A percentile compares a stretch with the other conserved stretches of the same genome.
Evolutionary conservation across 1,139 yeast species (phyloP).

Genomic region (Groenewaldozyma auringiensis): DNA sequence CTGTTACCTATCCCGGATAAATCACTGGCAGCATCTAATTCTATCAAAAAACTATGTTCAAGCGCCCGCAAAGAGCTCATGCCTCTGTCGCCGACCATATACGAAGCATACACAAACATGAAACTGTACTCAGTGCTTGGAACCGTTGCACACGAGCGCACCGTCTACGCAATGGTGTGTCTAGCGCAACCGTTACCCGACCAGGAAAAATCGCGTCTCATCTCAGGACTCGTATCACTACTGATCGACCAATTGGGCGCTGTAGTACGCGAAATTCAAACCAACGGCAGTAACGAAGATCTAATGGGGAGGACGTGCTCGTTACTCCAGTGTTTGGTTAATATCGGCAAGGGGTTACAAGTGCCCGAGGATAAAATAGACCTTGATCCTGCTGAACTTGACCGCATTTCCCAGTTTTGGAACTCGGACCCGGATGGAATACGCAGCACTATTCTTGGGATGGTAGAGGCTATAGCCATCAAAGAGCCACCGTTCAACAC

Average conservation of each 20-base stretch:
- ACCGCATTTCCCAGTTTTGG: conserved; percentile 25
- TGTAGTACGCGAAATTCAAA: background rate
- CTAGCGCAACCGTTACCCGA: conserved; percentile 28
- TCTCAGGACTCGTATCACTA: conserved; percentile 21
- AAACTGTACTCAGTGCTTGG: conserved; percentile 16
- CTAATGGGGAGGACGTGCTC: conserved; percentile 28
- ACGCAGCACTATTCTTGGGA: conserved; percentile 35
- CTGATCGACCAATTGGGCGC: conserved; percentile 16
- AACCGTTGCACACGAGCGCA: conserved; percentile 30
- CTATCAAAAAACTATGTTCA: conserved; percentile 33
- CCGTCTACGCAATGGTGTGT: conserved; percentile 31
- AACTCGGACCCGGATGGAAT: conserved; percentile 37
- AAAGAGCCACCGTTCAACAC: conserved; percentile 32
- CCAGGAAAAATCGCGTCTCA: conserved; percentile 19
- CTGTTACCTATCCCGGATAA: conserved; percentile 22
- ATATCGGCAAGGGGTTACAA: conserved; percentile 58
- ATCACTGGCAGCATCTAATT: conserved; percentile 31
- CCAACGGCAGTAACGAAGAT: background rate
- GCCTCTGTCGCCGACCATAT: conserved; percentile 25
- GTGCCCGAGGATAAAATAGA: conserved; percentile 30
- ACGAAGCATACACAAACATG: conserved; percentile 27
- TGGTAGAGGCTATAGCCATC: conserved; percentile 41
- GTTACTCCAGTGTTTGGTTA: conserved; percentile 53
- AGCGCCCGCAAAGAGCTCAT: conserved; percentile 27
- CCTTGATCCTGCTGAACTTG: conserved; percentile 10